Conservation (phyloP, 352 stramenopile species). For the Globisporangium carolinianum region DNA sequence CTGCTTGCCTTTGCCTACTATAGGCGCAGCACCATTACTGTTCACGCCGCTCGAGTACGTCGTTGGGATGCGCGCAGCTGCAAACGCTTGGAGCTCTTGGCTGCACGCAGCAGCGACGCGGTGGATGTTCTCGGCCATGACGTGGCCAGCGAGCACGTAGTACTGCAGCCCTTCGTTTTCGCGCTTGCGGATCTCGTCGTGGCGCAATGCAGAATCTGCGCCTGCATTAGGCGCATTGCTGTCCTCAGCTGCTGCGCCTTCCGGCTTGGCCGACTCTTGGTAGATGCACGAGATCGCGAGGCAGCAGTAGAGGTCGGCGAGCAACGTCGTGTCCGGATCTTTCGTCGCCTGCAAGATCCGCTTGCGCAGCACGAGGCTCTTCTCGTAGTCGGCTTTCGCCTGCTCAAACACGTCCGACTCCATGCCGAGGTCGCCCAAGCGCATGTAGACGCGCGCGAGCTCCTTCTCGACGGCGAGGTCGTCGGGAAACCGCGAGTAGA, state of each 20-base stretch:
- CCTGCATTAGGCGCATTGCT: background rate
- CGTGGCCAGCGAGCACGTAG: slow-evolving; percentile 72
- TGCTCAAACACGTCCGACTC: slow-evolving; percentile 80
- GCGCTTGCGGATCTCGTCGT: slow-evolving; percentile 12
- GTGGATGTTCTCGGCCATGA: slow-evolving; percentile 82
- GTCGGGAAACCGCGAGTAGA: slow-evolving; percentile 66
- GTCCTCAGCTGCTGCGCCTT: slow-evolving; percentile 2
- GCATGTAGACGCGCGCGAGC: slow-evolving; percentile 71
- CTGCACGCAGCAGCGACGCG: slow-evolving; percentile 37
- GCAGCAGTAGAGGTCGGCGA: slow-evolving; percentile 79
- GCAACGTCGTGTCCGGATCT: slow-evolving; percentile 66
- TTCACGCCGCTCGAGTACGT: too few species aligned
- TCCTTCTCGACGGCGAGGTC: slow-evolving; percentile 70
- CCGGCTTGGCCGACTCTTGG: slow-evolving; percentile 33
- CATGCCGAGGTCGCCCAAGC: slow-evolving; percentile 71
- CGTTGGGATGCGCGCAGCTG: slow-evolving; percentile 33
- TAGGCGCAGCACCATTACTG: background rate
- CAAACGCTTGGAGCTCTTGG: slow-evolving; percentile 42
- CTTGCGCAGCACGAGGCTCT: slow-evolving; percentile 58
- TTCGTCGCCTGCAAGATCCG: slow-evolving; percentile 63
- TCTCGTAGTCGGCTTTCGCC: slow-evolving; percentile 71
- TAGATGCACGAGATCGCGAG: slow-evolving; percentile 84
- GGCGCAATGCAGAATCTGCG: background rate
- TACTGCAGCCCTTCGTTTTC: slow-evolving; percentile 66
- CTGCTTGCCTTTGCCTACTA: slow-evolving; percentile 67